These are phyloP conservation scores for Coemansia sp. DNA, from an alignment of 192 early-diverging fungal genomes.

Conservation along the genomic window DNA sequence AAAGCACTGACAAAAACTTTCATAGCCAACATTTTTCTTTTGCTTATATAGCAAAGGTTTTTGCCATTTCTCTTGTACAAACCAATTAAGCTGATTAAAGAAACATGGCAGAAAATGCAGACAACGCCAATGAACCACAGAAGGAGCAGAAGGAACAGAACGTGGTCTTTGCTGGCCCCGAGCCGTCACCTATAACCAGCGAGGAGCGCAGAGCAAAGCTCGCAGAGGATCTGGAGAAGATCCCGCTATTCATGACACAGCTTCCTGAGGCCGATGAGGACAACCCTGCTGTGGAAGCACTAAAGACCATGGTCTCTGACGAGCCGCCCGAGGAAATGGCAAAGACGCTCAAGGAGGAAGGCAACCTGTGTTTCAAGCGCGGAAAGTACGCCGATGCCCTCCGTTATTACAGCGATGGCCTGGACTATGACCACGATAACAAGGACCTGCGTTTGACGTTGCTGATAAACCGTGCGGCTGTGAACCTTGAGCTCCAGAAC, in stretches of 20 bases:
- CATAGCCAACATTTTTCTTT: too few relatives aligned
- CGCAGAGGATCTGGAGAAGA: conserved; percentile 61
- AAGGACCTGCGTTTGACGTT: conserved; percentile 74
- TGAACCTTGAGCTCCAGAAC: conserved; percentile 84
- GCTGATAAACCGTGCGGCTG: conserved; percentile 87
- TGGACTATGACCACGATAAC: conserved; percentile 70
- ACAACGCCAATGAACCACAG: background rate
- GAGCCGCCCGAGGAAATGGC: conserved; percentile 92
- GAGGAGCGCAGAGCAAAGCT: conserved; percentile 49
- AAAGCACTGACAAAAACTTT: too few relatives aligned
- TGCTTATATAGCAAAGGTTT: too few relatives aligned
- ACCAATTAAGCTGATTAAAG: too few relatives aligned
- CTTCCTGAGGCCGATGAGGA: conserved; percentile 61
- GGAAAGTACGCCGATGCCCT: conserved; percentile 79
- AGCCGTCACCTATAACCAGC: conserved; percentile 14
- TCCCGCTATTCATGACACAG: conserved; percentile 94
- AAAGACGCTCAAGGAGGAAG: conserved; percentile 91
- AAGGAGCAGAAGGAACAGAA: background rate
- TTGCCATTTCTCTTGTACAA: too few relatives aligned
- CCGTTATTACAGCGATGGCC: conserved; percentile 82
- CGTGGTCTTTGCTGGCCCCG: conserved; percentile 20
- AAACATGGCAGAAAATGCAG: background rate
- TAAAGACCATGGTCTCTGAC: conserved; percentile 85
- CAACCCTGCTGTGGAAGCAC: conserved; percentile 74
- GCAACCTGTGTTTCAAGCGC: conserved; percentile 86